Evolutionary conservation across 768 basidiomycete species (phyloP).

Genomic region (Tulasnella sp.): DNA sequence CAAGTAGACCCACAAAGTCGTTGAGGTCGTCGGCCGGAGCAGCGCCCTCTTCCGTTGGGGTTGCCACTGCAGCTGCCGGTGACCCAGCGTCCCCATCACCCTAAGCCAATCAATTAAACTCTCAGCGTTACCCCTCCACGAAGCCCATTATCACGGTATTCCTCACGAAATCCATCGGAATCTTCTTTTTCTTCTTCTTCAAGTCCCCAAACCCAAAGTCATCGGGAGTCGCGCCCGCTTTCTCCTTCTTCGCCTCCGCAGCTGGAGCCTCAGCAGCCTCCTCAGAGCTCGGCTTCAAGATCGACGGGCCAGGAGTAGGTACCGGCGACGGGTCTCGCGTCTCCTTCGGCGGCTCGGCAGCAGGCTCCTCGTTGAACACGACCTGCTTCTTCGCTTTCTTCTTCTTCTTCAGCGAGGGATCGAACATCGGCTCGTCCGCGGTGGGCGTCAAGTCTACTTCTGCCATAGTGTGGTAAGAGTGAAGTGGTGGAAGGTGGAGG

Average conservation of each 20-base stretch:
- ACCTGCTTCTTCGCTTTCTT: slow-evolving; percentile 84
- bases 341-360: slow-evolving; percentile 52
- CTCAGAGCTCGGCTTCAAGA: slow-evolving; percentile 13
- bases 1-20: neutral
- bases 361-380: slow-evolving; percentile 76
- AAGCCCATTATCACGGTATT: neutral
- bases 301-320: slow-evolving; percentile 6
- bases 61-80: slow-evolving; percentile 13
- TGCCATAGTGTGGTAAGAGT: no score
- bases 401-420: slow-evolving; percentile 59
- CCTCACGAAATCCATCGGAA: slow-evolving; percentile 39
- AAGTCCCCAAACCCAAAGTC: slow-evolving; percentile 77
- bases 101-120: neutral
- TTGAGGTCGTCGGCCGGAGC: neutral
- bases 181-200: slow-evolving; percentile 84
- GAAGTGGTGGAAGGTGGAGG: neutral
- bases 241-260: slow-evolving; percentile 21
- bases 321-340: neutral
- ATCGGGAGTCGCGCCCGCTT: slow-evolving; percentile 20
- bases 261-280: slow-evolving; percentile 25
- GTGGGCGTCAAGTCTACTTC: slow-evolving; percentile 31
- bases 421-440: slow-evolving; percentile 67
- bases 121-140: neutral
- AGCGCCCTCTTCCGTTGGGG: slow-evolving; percentile 16
- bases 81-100: neutral